Evolutionary conservation across 2,329 filamentous ascomycete genomes (phyloP).

Genomic region (Trichoderma harzianum): DNA sequence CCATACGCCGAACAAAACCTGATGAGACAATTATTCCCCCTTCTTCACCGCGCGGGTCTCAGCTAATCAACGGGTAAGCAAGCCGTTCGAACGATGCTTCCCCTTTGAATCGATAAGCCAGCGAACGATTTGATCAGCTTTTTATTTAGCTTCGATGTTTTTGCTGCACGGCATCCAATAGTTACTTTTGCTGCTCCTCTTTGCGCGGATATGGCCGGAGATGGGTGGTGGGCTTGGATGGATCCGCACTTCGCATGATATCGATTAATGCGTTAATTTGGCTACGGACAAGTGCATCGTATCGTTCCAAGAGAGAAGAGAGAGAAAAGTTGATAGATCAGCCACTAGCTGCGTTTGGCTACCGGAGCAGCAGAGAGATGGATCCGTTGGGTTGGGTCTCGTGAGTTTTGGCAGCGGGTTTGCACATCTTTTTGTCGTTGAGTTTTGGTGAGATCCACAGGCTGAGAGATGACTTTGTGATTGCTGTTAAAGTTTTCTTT

Average conservation of each 20-base stretch:
- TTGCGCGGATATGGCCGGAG: not conserved
- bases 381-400: not conserved
- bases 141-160: not conserved
- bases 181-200: not conserved
- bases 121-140: not conserved
- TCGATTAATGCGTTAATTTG: not conserved
- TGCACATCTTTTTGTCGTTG: not conserved
- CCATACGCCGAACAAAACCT: not conserved
- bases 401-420: not conserved
- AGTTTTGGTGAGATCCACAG: not conserved
- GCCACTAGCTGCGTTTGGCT: not conserved
- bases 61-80: not conserved
- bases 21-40: not conserved
- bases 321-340: not conserved
- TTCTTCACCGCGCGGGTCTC: not conserved
- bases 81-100: not conserved
- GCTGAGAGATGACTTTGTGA: not conserved
- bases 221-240: not conserved
- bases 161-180: not conserved
- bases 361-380: not conserved
- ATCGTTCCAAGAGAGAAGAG: not conserved
- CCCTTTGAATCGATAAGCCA: not conserved
- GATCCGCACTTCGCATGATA: slow-evolving; percentile 2
- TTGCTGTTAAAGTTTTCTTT: not conserved
- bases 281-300: not conserved